Evolutionary conservation across 768 basidiomycete species (phyloP), one percentile per base, ranked within the genome.

Genomic region (Ramaria sp.): DNA sequence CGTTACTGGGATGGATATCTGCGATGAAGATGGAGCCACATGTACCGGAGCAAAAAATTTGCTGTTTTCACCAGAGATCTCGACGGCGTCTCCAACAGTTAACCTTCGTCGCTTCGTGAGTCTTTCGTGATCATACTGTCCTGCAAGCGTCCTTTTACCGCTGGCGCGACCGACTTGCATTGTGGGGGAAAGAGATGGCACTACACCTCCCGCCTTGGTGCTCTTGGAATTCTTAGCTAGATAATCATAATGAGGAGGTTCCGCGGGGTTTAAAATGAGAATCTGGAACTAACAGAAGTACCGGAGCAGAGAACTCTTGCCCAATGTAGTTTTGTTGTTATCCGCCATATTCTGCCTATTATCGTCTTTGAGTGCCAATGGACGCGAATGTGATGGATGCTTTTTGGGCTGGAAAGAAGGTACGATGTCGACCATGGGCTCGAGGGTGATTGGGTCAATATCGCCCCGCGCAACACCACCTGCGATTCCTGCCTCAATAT

Each of bases 401-500:
- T 71, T 62, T 63, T 77, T 82, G 64, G 67, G 75, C 67, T 52
- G 88, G 85, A 42, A 69, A 62, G 64, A 77, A 88, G 8, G 63
- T 61, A 13, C 85, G 67, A 90, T 89, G 63, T 96, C 93, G 27
- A 73, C 66, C 74, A 95, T 89, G 1, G 82, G 78, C 44, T 76
- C 61, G 38, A 77, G 73, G 27, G 81, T 81, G 25, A 81, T 71
- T 5, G 92, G 92, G 65, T 88, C 81, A 34, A 78, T 68, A 47
- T 85, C 74, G 5, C 91, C 91, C 18, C 68, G 59, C 0, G 87
- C 88, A 16, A 94, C 66, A 45, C 70, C 68, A 65, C 75, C 81
- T 13, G 89, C 92, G 27, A 88, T 59, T 20, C 68, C 63, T 28
- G 79, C 71, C 24, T 82, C 82, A 24, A 92, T 67, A 58, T 83